Evolutionary conservation across 2,329 filamentous ascomycete genomes (phyloP).

Genomic region (Endothia cerciana): DNA sequence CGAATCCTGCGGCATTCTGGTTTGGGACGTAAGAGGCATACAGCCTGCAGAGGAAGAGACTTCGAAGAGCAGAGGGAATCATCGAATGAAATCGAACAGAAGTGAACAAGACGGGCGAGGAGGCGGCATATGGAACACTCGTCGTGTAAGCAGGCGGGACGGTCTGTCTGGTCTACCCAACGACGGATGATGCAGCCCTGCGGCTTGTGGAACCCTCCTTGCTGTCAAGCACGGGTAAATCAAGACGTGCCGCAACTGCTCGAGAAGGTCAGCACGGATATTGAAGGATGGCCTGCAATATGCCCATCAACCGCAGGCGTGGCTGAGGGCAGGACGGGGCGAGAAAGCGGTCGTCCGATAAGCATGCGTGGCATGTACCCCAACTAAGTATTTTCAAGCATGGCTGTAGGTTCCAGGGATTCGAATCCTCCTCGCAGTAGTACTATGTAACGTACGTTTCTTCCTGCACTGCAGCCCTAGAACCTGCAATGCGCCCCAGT

Average conservation of each 20-base stretch:
- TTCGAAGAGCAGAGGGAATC: neutral
- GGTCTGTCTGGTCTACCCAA: neutral
- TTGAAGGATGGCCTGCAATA: constrained; percentile 1
- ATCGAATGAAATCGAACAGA: neutral
- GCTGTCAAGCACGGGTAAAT: neutral
- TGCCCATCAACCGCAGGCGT: neutral
- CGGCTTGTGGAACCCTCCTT: neutral
- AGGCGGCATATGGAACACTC: constrained; percentile 11
- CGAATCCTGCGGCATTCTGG: constrained; percentile 12
- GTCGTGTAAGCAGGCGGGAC: constrained; percentile 1
- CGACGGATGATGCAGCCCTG: constrained; percentile 13
- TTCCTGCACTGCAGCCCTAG: constrained; percentile 11
- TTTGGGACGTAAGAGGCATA: neutral
- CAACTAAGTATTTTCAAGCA: neutral
- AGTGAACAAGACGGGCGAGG: neutral
- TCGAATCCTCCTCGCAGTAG: constrained; percentile 16
- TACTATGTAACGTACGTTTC: neutral
- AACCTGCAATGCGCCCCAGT: constrained; percentile 17
- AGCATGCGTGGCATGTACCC: neutral
- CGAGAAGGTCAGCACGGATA: constrained; percentile 2
- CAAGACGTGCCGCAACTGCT: neutral
- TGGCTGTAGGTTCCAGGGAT: constrained; percentile 17
- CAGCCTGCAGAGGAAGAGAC: neutral
- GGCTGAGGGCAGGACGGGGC: neutral
- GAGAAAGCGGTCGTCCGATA: neutral